Percentiles rank a stretch among this genome's conserved stretches.
phyloP scores from a whole-genome alignment of 345 rosid species.

The Kernera saxatilis region DNA sequence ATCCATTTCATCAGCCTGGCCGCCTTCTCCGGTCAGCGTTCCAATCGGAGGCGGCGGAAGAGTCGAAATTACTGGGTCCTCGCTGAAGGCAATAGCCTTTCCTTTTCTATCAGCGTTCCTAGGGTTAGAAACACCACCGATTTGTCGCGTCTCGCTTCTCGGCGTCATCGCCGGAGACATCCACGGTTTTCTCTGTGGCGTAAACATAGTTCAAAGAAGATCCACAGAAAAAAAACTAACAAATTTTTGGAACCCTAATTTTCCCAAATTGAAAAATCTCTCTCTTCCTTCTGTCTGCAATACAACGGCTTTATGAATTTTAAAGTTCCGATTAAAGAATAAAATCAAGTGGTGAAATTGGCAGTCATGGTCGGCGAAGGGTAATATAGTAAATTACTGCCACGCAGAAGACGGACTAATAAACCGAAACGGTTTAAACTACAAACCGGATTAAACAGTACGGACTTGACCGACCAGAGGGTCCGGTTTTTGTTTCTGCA shows the following conservation, averaged over 20 bases:
- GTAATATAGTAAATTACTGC: background rate
- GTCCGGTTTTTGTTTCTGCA: background rate
- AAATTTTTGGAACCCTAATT: slow-evolving; percentile 13
- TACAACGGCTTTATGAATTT: slow-evolving; percentile 25
- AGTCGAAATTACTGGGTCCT: slow-evolving; percentile 27
- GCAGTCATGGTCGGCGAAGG: background rate
- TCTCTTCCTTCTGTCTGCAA: background rate
- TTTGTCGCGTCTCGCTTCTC: slow-evolving; percentile 28
- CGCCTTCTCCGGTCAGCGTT: slow-evolving; percentile 36
- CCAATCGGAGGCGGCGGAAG: slow-evolving; percentile 56
- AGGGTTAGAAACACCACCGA: slow-evolving; percentile 23
- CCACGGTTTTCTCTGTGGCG: slow-evolving; percentile 55
- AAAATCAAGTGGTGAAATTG: background rate
- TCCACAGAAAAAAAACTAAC: background rate
- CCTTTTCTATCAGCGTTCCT: slow-evolving; percentile 46
- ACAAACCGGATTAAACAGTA: too few relatives aligned
- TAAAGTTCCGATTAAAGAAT: background rate
- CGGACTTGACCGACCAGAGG: too few relatives aligned
- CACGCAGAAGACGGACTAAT: background rate
- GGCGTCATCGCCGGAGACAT: slow-evolving; percentile 38
- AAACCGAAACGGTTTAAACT: background rate
- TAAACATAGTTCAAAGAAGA: slow-evolving; percentile 43
- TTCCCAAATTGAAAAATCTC: background rate
- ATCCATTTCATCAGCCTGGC: slow-evolving; percentile 26
- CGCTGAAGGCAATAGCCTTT: slow-evolving; percentile 51